phyloP scores from a whole-genome alignment of 2,329 filamentous ascomycete species.

The Aspergillus vadensis region DNA sequence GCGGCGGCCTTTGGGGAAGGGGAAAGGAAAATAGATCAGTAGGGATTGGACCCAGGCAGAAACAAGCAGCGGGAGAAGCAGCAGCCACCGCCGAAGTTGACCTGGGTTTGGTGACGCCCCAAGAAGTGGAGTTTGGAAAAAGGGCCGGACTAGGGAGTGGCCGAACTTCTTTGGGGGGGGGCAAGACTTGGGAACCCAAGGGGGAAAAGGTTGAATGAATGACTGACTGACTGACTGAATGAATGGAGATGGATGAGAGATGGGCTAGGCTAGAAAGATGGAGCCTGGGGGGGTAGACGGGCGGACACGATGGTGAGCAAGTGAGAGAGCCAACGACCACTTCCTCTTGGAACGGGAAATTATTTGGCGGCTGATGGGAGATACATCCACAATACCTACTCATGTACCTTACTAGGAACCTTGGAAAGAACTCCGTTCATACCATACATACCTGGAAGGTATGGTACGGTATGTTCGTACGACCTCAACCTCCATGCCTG shows the following conservation, averaged over 20 bases:
- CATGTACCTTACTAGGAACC: too few relatives aligned
- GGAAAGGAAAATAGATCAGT: not conserved
- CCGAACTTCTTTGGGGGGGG: not conserved
- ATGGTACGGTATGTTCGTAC: not conserved
- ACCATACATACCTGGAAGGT: not conserved
- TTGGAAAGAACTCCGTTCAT: too few relatives aligned
- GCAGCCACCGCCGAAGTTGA: not conserved
- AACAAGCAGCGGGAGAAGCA: not conserved
- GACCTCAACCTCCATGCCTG: not conserved
- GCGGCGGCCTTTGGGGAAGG: not conserved
- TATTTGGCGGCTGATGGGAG: not conserved
- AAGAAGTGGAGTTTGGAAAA: not conserved
- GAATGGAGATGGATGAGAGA: not conserved
- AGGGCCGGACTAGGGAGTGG: not conserved
- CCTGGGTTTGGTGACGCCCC: not conserved
- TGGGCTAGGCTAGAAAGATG: not conserved
- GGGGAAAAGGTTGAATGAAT: not conserved
- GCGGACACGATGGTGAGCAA: not conserved
- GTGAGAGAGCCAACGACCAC: not conserved
- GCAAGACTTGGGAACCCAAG: too few relatives aligned
- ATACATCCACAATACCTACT: not conserved
- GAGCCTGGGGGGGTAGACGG: not conserved
- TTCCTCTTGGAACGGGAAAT: not conserved
- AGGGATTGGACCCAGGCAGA: not conserved
- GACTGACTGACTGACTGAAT: not conserved